Conservation (phyloP, 345 rosid genomes). For the Bruguiera parviflora region DNA sequence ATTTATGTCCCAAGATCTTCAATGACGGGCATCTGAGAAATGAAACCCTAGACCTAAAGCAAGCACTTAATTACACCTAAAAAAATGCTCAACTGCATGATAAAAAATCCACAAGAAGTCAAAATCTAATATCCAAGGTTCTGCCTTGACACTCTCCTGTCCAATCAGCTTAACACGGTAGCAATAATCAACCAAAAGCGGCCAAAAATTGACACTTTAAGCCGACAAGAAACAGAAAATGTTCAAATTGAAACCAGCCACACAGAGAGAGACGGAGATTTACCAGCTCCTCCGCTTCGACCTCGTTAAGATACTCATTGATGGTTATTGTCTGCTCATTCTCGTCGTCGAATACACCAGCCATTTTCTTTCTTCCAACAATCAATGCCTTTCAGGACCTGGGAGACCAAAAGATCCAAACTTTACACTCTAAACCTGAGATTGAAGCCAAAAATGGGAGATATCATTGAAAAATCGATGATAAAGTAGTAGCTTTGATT, state of each 20-base stretch:
- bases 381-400: background rate
- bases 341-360: slow-evolving; percentile 58
- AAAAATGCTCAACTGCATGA: no score
- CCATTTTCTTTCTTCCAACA: slow-evolving; percentile 28
- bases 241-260: background rate
- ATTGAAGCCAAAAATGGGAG: background rate
- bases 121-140: no score
- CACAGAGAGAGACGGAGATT: background rate
- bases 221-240: background rate
- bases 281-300: slow-evolving; percentile 91
- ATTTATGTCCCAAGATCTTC: background rate
- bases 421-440: slow-evolving; percentile 11
- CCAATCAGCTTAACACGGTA: background rate
- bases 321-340: slow-evolving; percentile 65
- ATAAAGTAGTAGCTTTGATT: background rate
- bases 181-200: background rate
- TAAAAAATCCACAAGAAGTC: no score
- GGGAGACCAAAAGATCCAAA: background rate
- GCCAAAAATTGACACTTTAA: background rate
- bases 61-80: no score
- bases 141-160: no score
- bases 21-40: background rate
- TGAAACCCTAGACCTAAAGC: no score
- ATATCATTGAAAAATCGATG: background rate
- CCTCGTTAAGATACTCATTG: slow-evolving; percentile 68